Evolutionary conservation across 495 filamentous ascomycete genomes (phyloP).

Genomic region (Hypoxylon intermedium): DNA sequence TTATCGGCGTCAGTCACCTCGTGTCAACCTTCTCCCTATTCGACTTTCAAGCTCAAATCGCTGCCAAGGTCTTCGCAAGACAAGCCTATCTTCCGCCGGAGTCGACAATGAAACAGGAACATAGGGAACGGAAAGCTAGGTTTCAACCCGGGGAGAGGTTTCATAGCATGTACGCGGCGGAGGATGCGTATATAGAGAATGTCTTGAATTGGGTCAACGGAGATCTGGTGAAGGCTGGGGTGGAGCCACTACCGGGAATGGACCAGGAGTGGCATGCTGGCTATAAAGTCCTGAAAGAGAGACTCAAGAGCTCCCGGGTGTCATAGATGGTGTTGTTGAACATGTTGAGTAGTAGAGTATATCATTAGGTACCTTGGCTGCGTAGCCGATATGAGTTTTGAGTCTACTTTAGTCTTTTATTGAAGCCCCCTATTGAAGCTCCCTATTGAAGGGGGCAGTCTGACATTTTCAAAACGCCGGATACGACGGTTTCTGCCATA

Average conservation of each 20-base stretch:
- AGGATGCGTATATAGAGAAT: conserved; percentile 35
- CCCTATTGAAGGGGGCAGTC: no score
- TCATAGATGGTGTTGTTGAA: background rate
- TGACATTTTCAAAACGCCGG: no score
- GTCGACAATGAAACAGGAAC: conserved; percentile 60
- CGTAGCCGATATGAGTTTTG: no score
- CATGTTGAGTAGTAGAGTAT: background rate
- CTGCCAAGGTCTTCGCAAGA: conserved; percentile 63
- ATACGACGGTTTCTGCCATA: no score
- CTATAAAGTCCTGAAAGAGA: conserved; percentile 28
- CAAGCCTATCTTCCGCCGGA: conserved; percentile 56
- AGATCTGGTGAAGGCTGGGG: conserved; percentile 25
- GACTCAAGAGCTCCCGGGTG: conserved; percentile 3
- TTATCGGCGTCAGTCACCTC: conserved; percentile 67
- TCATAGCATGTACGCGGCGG: conserved; percentile 33
- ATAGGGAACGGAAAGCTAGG: conserved; percentile 46
- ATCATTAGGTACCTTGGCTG: background rate
- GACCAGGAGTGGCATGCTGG: conserved; percentile 33
- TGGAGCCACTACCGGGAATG: conserved; percentile 34
- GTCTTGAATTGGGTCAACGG: conserved; percentile 39
- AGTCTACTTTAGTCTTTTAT: background rate
- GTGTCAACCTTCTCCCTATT: conserved; percentile 69
- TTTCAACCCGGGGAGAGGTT: conserved; percentile 38
- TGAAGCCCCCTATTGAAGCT: no score
- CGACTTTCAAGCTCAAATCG: conserved; percentile 69